Evolutionary conservation across 2,329 filamentous ascomycete species (phyloP).

Genomic region (Pezizomycotina sp.): DNA sequence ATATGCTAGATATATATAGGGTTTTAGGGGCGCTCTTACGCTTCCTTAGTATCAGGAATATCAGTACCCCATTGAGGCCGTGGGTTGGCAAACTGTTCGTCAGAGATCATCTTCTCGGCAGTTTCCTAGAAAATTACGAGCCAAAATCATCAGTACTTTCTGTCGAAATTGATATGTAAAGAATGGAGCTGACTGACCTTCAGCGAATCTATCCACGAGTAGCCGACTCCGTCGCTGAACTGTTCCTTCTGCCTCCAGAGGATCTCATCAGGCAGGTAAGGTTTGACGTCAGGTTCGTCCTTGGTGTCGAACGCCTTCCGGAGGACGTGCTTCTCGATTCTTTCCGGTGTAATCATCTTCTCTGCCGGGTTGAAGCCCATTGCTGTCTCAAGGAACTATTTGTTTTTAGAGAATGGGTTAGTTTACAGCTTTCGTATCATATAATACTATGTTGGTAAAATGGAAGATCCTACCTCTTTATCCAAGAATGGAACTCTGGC

Average conservation of each 20-base stretch:
- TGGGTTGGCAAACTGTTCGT: conserved; percentile 97
- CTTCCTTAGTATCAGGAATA: conserved; percentile 91
- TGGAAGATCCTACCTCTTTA: conserved; percentile 46
- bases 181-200: conserved; percentile 35
- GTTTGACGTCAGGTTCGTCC: conserved; percentile 60
- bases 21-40: conserved; percentile 38
- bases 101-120: conserved; percentile 73
- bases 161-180: not conserved
- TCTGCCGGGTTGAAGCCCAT: conserved; percentile 92
- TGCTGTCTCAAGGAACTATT: conserved; percentile 66
- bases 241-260: conserved; percentile 99
- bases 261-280: conserved; percentile 91
- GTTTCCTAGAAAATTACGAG: conserved; percentile 58
- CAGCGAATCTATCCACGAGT: conserved; percentile 95
- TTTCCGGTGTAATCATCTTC: conserved; percentile 83
- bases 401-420: conserved; percentile 21
- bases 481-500: conserved; percentile 95
- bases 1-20: conserved; percentile 8
- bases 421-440: not conserved
- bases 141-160: conserved; percentile 3
- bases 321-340: conserved; percentile 93
- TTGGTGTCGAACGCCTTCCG: conserved; percentile 93
- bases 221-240: conserved; percentile 95
- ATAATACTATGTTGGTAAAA: not conserved
- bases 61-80: conserved; percentile 91